These are phyloP conservation scores for Posidonia oceanica DNA, from an alignment of 116 monocot genomes.

Conservation along the genomic window DNA sequence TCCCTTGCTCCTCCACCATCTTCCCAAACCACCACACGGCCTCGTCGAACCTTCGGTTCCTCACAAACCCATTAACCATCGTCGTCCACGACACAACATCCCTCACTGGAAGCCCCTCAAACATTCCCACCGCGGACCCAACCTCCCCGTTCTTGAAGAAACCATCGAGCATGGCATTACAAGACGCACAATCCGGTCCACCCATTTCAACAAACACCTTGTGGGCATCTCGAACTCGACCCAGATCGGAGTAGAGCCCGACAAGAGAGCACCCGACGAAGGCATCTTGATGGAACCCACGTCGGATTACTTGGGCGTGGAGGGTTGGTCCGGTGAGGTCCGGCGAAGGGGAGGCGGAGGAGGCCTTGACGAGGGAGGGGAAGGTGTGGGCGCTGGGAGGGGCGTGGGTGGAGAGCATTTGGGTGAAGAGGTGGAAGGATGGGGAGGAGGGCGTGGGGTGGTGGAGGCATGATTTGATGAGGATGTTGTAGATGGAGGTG, in stretches of 20 bases:
- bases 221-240: conserved; percentile 10
- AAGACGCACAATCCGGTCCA: conserved; percentile 24
- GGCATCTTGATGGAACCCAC: conserved; percentile 28
- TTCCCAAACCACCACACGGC: conserved; percentile 25
- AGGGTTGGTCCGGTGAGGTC: conserved; percentile 8
- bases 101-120: conserved; percentile 7
- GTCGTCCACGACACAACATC: conserved; percentile 56
- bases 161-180: conserved; percentile 42
- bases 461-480: conserved; percentile 26
- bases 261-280: conserved; percentile 33
- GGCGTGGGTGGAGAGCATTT: conserved; percentile 20
- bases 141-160: conserved; percentile 25
- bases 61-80: conserved; percentile 32
- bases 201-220: conserved; percentile 40
- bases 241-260: conserved; percentile 19
- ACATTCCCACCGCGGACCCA: conserved; percentile 18
- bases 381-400: conserved; percentile 43
- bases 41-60: conserved; percentile 7
- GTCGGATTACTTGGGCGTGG: conserved; percentile 39
- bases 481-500: conserved; percentile 46
- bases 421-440: conserved; percentile 30
- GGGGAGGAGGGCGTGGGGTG: neutral
- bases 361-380: conserved; percentile 18
- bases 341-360: conserved; percentile 3
- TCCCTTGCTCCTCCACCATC: conserved; percentile 10